These are phyloP conservation scores for Plasmodium gonderi DNA, from an alignment of 169 alveolate species.

Conservation along the genomic window DNA sequence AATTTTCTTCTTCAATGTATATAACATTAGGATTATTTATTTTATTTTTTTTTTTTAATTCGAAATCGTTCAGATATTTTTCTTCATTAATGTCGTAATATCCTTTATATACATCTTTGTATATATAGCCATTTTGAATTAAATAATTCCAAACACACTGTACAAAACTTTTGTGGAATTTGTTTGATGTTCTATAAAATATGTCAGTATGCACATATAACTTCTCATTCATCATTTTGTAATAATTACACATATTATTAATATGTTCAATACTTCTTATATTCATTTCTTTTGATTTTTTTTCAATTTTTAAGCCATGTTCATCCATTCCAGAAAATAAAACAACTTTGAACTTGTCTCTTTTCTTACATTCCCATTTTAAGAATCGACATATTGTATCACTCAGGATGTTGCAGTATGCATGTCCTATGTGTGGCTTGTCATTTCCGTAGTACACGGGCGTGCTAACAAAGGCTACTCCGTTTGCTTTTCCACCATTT, in stretches of 20 bases:
- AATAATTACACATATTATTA: conserved; percentile 77
- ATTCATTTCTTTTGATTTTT: conserved; percentile 76
- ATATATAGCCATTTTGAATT: conserved; percentile 72
- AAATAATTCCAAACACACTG: conserved; percentile 61
- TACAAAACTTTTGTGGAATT: conserved; percentile 79
- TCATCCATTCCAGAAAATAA: conserved; percentile 91
- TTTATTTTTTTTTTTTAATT: conserved; percentile 37
- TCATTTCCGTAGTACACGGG: conserved; percentile 84
- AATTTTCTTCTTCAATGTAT: conserved; percentile 78
- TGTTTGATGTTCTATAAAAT: conserved; percentile 85
- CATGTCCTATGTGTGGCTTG: conserved; percentile 85
- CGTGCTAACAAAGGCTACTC: conserved; percentile 28
- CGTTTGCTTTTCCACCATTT: not conserved
- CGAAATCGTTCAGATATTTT: conserved; percentile 23
- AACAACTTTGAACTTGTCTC: conserved; percentile 18
- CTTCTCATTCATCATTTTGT: conserved; percentile 70
- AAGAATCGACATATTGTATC: conserved; percentile 77
- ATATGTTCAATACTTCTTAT: conserved; percentile 75
- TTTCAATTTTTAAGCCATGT: conserved; percentile 89
- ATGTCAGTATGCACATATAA: conserved; percentile 80
- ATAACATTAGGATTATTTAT: conserved; percentile 72
- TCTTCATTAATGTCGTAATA: conserved; percentile 81
- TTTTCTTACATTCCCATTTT: conserved; percentile 7
- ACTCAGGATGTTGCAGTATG: conserved; percentile 80
- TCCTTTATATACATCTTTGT: conserved; percentile 82